phyloP scores from a whole-genome alignment of 768 basidiomycete genomes.

The Leccinellum luteum region DNA sequence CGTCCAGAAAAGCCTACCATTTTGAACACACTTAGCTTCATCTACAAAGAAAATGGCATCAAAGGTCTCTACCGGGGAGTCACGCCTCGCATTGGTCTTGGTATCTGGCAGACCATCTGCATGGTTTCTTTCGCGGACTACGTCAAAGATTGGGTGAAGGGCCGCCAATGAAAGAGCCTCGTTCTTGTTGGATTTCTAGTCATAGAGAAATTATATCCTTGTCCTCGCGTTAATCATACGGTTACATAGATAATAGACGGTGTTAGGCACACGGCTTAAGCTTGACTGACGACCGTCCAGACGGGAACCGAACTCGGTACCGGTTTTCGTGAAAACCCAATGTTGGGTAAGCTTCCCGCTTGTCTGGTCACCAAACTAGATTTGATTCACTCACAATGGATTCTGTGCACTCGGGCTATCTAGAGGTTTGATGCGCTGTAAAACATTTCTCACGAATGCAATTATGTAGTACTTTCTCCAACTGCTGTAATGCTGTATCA shows the following conservation, averaged over 20 bases:
- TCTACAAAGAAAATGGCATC: constrained; percentile 95
- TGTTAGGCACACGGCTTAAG: too few species aligned
- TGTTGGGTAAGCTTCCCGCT: too few species aligned
- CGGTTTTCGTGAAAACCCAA: too few species aligned
- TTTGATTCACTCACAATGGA: too few species aligned
- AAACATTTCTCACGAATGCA: too few species aligned
- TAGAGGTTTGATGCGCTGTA: too few species aligned
- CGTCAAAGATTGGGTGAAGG: constrained; percentile 83
- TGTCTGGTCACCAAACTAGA: too few species aligned
- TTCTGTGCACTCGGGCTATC: too few species aligned
- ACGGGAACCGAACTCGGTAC: too few species aligned
- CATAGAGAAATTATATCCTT: constrained; percentile 27
- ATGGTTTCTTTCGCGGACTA: constrained; percentile 99
- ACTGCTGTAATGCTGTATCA: too few species aligned
- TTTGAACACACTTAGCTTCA: constrained; percentile 85
- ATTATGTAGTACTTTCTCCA: too few species aligned
- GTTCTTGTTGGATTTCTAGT: constrained; percentile 4
- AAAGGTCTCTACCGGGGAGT: constrained; percentile 98
- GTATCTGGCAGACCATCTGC: constrained; percentile 97
- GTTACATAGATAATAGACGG: background rate
- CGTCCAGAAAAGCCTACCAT: constrained; percentile 93
- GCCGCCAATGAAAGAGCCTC: constrained; percentile 21
- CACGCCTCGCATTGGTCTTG: constrained; percentile 92
- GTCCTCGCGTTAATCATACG: constrained; percentile 15
- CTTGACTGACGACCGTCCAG: background rate